These are phyloP conservation scores for Multifurca ochricompacta DNA, from an alignment of 768 basidiomycete genomes.

Conservation along the genomic window DNA sequence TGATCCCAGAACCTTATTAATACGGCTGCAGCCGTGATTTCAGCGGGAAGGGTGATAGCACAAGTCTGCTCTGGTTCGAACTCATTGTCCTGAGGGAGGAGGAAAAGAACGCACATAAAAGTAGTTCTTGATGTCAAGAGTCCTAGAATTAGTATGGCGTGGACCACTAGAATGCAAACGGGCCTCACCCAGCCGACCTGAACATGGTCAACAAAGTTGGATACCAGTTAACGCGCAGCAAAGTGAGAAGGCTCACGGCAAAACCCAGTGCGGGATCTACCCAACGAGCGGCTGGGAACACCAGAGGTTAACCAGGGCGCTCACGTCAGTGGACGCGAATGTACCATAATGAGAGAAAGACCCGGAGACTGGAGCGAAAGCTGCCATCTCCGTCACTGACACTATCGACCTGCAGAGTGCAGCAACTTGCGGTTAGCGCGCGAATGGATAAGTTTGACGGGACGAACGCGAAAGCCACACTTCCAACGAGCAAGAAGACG, in stretches of 20 bases:
- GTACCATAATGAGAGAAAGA: conserved; percentile 26
- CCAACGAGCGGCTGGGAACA: conserved; percentile 27
- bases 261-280: conserved; percentile 29
- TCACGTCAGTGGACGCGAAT: neutral
- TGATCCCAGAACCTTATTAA: conserved; percentile 19
- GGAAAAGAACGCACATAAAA: conserved; percentile 11
- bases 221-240: neutral
- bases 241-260: conserved; percentile 21
- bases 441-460: neutral
- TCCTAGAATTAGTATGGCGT: neutral
- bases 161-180: neutral
- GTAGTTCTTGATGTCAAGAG: conserved; percentile 11
- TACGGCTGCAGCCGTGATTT: conserved; percentile 18
- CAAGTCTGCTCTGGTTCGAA: conserved; percentile 9
- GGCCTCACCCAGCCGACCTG: conserved; percentile 21
- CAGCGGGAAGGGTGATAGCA: conserved; percentile 18
- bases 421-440: neutral
- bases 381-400: conserved; percentile 28
- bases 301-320: neutral
- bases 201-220: neutral
- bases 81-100: neutral
- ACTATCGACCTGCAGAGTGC: conserved; percentile 23
- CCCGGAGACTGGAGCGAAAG: conserved; percentile 26
- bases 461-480: conserved; percentile 27
- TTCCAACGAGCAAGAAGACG: conserved; percentile 26